A percentile compares a stretch with the other conserved stretches of the same genome.
phyloP scores from a whole-genome alignment of 2,329 filamentous ascomycete genomes.

The Alternaria sp. region DNA sequence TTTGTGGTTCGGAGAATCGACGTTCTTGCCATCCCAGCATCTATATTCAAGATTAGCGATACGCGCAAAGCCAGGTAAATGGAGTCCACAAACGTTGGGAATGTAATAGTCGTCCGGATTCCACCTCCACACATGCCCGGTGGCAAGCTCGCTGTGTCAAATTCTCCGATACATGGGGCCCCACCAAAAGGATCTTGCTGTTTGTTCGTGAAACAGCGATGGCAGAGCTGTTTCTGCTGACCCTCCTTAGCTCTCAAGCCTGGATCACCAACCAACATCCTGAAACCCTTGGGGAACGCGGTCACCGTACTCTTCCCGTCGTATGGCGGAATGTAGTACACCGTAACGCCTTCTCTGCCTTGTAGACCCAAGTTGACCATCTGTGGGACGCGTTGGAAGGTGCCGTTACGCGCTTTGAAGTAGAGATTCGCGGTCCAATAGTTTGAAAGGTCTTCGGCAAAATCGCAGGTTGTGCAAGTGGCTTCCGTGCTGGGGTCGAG shows the following conservation, averaged over 20 bases:
- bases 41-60: neutral
- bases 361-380: slow-evolving; percentile 35
- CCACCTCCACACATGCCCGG: slow-evolving; percentile 46
- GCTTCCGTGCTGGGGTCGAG: slow-evolving; percentile 26
- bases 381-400: slow-evolving; percentile 38
- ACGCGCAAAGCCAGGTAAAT: neutral
- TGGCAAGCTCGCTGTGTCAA: slow-evolving; percentile 31
- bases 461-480: slow-evolving; percentile 35
- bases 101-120: slow-evolving; percentile 56
- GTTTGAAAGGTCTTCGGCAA: slow-evolving; percentile 27
- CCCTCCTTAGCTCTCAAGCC: slow-evolving; percentile 22
- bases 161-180: slow-evolving; percentile 46
- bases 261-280: slow-evolving; percentile 37
- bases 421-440: slow-evolving; percentile 40
- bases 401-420: slow-evolving; percentile 35
- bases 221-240: slow-evolving; percentile 49
- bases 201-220: slow-evolving; percentile 53
- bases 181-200: slow-evolving; percentile 49
- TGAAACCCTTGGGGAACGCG: slow-evolving; percentile 36
- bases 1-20: slow-evolving; percentile 62
- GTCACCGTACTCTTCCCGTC: slow-evolving; percentile 46
- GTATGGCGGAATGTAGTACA: slow-evolving; percentile 41
- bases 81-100: slow-evolving; percentile 46
- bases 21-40: slow-evolving; percentile 58
- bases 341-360: slow-evolving; percentile 35